Evolutionary conservation across 1,139 yeast species (phyloP), one percentile per base, ranked within the genome.

Genomic region (Taphrina sp.): DNA sequence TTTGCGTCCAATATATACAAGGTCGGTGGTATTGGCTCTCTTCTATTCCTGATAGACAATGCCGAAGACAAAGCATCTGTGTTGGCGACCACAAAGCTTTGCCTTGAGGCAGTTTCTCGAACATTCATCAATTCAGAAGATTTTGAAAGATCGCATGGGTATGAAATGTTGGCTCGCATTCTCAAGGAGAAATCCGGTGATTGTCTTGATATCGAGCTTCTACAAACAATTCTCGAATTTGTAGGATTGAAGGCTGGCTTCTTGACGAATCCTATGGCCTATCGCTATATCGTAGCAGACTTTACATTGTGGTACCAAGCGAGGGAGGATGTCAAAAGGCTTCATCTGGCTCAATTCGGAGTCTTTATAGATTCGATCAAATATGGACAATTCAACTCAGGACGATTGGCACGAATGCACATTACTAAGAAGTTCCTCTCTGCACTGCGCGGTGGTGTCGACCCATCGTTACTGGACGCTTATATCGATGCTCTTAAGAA

Each of bases 301-400:
- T 74, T 77, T 61, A 77, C 76, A 31, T 66, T 80, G 5, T 80
- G 84, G 84, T 72, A 69, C 58, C 64, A 52, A 26, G 62, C 65
- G 1, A 75, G 71, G 19, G 62, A 73, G 1, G 78, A 75, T 35
- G 71, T 80, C 0, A 73, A 81, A 51, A 72, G 77, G 41, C 75
- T 74, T 56, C 67, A 83, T 7, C 67, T 83, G 3, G 76, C 75
- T 56, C 90, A 85, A 60, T 72, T 83, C 51, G 74, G 76, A 1
- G 76, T 76, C 0, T 74, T 85, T 59, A 59, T 60, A 8, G 69
- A 79, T 5, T 23, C 36, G 20, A 73, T 85, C 42, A 76, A 72
- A 58, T 77, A 74, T 64, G 70, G 69, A 19, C 65, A 71, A 0
- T 77, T 74, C 65, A 86, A 85, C 63, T 64, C 72, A 1, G 64